phyloP scores from a whole-genome alignment of 192 early-diverging fungal genomes.

The Diversispora epigaea region DNA sequence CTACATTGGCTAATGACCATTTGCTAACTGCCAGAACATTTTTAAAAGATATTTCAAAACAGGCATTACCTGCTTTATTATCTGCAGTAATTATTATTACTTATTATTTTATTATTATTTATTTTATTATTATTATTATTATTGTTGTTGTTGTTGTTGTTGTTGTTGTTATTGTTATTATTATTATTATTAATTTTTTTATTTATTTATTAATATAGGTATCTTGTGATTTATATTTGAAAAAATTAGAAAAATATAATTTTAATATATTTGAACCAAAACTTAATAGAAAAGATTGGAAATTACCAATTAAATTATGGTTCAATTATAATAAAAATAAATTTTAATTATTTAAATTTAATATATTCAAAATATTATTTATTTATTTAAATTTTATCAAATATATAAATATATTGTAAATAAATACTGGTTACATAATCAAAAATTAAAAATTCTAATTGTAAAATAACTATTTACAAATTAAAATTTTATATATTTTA shows the following conservation, averaged over 20 bases:
- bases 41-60: slow-evolving; percentile 53
- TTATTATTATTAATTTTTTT: no score
- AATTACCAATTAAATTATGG: slow-evolving; percentile 26
- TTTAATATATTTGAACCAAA: slow-evolving; percentile 81
- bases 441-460: no score
- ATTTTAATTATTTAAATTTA: slow-evolving; percentile 5
- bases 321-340: background rate
- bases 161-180: no score
- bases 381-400: no score
- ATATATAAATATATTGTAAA: no score
- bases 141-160: no score
- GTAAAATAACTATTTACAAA: no score
- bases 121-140: background rate
- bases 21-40: slow-evolving; percentile 67
- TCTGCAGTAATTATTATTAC: slow-evolving; percentile 52
- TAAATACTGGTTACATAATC: no score
- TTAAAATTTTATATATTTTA: no score
- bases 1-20: slow-evolving; percentile 79
- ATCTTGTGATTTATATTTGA: slow-evolving; percentile 70
- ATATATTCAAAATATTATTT: no score
- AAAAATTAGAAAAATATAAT: slow-evolving; percentile 69
- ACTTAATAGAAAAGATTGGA: slow-evolving; percentile 26
- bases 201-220: slow-evolving; percentile 51
- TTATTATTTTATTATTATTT: slow-evolving; percentile 3
- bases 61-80: slow-evolving; percentile 72